A percentile compares a stretch with the other conserved stretches of the same genome.
Conservation (phyloP, 2,329 filamentous ascomycete species). For the Aspergillus piperis region DNA sequence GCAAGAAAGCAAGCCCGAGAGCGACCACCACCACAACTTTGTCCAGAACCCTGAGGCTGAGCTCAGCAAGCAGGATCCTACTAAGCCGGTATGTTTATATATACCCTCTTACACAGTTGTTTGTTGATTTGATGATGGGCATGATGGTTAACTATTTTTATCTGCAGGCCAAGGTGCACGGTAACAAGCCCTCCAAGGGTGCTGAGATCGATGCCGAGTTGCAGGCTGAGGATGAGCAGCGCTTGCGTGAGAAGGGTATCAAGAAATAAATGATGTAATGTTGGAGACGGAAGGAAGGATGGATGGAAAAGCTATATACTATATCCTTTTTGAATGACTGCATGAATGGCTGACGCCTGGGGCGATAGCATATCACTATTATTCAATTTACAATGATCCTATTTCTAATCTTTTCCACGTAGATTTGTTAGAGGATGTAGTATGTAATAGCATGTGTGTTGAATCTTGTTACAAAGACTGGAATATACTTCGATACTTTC, state of each 20-base stretch:
- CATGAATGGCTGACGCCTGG: background rate
- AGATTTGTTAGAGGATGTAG: too few relatives aligned
- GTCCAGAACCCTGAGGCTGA: conserved; percentile 38
- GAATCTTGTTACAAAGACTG: too few relatives aligned
- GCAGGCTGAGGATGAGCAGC: conserved; percentile 46
- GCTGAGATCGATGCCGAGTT: conserved; percentile 51
- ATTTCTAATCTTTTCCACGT: too few relatives aligned
- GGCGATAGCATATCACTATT: background rate
- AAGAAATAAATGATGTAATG: conserved; percentile 27
- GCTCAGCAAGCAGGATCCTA: conserved; percentile 46
- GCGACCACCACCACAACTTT: conserved; percentile 28
- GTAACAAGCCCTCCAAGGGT: conserved; percentile 50
- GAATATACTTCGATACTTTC: too few relatives aligned
- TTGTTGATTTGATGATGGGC: background rate
- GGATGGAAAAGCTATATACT: background rate
- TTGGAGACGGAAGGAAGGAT: background rate
- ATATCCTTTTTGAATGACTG: background rate
- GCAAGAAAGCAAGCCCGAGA: conserved; percentile 32
- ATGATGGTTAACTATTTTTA: conserved; percentile 10
- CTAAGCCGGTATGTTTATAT: conserved; percentile 39
- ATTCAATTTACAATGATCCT: background rate
- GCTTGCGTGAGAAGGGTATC: conserved; percentile 47
- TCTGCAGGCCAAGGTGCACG: conserved; percentile 48
- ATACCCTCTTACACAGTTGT: background rate
- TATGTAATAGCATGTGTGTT: too few relatives aligned